Evolutionary conservation across 2,329 filamentous ascomycete genomes (phyloP).

Genomic region (Apiospora marii): DNA sequence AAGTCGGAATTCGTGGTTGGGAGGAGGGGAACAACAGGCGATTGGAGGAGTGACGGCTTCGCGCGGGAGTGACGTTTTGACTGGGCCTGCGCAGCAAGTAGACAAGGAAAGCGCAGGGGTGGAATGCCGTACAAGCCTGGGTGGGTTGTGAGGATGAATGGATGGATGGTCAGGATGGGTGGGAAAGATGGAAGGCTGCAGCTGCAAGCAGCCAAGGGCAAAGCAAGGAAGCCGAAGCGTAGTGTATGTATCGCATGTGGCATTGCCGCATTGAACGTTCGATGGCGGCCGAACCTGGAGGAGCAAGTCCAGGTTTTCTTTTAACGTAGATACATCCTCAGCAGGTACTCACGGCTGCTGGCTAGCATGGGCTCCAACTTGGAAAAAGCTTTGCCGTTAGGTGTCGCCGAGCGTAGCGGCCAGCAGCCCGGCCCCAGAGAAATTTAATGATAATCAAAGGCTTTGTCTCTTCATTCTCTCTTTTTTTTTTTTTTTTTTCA

Average conservation of each 20-base stretch:
- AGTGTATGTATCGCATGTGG: slow-evolving; percentile 16
- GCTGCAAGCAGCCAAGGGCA: slow-evolving; percentile 16
- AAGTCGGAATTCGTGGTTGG: not conserved
- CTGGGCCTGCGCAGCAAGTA: slow-evolving; percentile 19
- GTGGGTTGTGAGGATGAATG: slow-evolving; percentile 19
- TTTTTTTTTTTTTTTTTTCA: not conserved
- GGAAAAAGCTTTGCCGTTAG: slow-evolving; percentile 17
- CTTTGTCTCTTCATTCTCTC: not conserved
- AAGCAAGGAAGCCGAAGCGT: slow-evolving; percentile 3
- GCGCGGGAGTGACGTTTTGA: slow-evolving; percentile 20
- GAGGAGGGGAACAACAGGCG: slow-evolving; percentile 7
- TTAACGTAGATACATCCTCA: slow-evolving; percentile 12
- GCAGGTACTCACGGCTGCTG: slow-evolving; percentile 5
- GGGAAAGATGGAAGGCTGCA: slow-evolving; percentile 20
- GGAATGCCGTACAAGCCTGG: not conserved
- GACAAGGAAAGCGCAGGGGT: slow-evolving; percentile 18
- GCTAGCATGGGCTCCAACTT: not conserved
- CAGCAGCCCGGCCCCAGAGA: slow-evolving; percentile 12
- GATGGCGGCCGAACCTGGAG: slow-evolving; percentile 17
- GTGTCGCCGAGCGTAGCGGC: slow-evolving; percentile 18
- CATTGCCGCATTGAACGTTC: slow-evolving; percentile 12
- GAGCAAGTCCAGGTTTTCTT: slow-evolving; percentile 16
- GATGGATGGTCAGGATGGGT: not conserved
- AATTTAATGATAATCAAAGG: slow-evolving; percentile 2
- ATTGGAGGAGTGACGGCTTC: slow-evolving; percentile 15